Base-by-base conservation (phyloP, 257 asterid genomes). In the Solanum bulbocastanum region DNA sequence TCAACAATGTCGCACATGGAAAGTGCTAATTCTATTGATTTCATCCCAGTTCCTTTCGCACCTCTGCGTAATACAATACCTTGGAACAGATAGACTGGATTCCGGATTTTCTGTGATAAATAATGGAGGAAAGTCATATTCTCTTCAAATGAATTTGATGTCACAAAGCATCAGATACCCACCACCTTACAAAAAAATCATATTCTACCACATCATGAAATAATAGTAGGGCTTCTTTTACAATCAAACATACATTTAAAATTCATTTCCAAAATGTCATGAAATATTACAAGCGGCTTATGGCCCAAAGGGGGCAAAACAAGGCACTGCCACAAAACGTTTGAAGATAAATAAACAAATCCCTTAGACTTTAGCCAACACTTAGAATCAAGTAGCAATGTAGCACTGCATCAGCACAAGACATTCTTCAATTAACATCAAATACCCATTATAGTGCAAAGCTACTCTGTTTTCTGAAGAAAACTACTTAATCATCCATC, bases 1-100 rank as follows among this genome's bases (percentile, higher is more conserved):
- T 97, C 98, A 87, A 97, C 98, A 88, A 92, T 83, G 90, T 97
- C 99, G 71, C 99, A 97, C 99, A 96, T 97, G 89, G 99, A 97
- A 90, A 97, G 99, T 25, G 99, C 99, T 52, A 97, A 94, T 88
- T 97, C 99, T 92, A 97, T 93, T 78, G 99, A 96, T 92, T 97
- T 96, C 99, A 97, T 97, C 91, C 99, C 99, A 85, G 99, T 97
- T 90, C 99, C 99, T 91, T 97, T 96, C 89, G 99, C 99, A 90
- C 99, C 99, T 89, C 99, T 90, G 62, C 98, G 99, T 46, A 96
- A 95, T 58, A 96, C 99, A 84, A 97, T 97, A 84, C 99, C 99
- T 94, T 97, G 99, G 93, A 97, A 97, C 76, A 97, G 95, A 92
- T 97, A 97, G 65, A 97, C 99, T 18, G 99, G 99, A 91, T 97